These are phyloP conservation scores for Colletotrichum aenigma DNA, from an alignment of 2,329 filamentous ascomycete genomes.

Conservation along the genomic window DNA sequence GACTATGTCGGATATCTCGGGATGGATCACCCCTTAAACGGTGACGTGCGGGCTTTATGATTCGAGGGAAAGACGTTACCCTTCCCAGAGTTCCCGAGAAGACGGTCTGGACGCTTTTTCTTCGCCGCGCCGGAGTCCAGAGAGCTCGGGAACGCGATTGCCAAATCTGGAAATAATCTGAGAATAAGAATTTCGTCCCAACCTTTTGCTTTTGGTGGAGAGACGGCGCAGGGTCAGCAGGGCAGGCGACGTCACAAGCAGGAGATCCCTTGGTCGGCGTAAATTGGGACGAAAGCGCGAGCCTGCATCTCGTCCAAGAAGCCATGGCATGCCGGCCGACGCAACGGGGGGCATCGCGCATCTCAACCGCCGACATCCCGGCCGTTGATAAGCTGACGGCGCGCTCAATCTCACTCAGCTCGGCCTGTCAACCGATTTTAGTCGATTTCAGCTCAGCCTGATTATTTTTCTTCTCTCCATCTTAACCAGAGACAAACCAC, in stretches of 20 bases:
- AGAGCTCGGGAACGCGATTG: background rate
- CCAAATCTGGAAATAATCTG: background rate
- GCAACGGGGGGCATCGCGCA: background rate
- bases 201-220: background rate
- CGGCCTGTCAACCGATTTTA: background rate
- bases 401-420: background rate
- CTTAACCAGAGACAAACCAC: background rate
- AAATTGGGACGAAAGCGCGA: background rate
- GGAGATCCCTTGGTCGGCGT: background rate
- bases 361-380: background rate
- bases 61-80: background rate
- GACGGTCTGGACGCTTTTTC: background rate
- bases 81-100: background rate
- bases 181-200: background rate
- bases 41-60: background rate
- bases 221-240: background rate
- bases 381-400: background rate
- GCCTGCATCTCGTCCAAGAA: background rate
- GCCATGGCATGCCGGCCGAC: background rate
- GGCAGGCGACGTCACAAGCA: background rate
- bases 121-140: background rate
- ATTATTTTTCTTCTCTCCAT: background rate
- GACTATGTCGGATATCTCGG: constrained; percentile 2
- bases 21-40: background rate
- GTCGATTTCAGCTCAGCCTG: background rate